A percentile compares a stretch with the other conserved stretches of the same genome.
phyloP scores from a whole-genome alignment of 2,329 filamentous ascomycete genomes.

The Chalaropsis ovoidea region DNA sequence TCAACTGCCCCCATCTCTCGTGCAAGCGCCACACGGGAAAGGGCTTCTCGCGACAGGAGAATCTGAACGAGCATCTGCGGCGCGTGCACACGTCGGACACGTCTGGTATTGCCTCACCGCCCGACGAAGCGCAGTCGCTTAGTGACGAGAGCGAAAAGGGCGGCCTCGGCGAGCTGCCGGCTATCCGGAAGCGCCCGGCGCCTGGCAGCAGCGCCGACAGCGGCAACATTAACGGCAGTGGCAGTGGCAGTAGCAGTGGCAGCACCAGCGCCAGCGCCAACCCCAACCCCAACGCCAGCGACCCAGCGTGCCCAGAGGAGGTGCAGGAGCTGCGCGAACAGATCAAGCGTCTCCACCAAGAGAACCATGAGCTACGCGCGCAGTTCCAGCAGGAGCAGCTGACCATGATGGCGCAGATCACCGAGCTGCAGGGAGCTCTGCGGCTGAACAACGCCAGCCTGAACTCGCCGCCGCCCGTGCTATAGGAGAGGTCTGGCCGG shows the following conservation, averaged over 20 bases:
- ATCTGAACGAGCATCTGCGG: slow-evolving; percentile 84
- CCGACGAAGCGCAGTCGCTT: slow-evolving; percentile 33
- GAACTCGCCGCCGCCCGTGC: slow-evolving; percentile 22
- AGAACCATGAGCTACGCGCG: slow-evolving; percentile 50
- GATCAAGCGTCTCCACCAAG: slow-evolving; percentile 54
- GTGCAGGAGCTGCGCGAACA: slow-evolving; percentile 52
- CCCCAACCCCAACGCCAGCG: background rate
- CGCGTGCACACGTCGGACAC: slow-evolving; percentile 75
- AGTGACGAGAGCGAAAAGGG: slow-evolving; percentile 40
- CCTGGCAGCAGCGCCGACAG: background rate
- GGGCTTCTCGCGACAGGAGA: slow-evolving; percentile 87
- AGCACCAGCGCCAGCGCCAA: too few relatives aligned
- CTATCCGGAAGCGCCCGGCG: slow-evolving; percentile 15
- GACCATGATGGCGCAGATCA: slow-evolving; percentile 42
- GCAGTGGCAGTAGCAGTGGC: too few relatives aligned
- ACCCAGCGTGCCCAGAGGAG: slow-evolving; percentile 33
- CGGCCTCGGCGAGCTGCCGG: slow-evolving; percentile 26
- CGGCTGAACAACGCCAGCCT: slow-evolving; percentile 28
- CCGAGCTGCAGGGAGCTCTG: slow-evolving; percentile 38
- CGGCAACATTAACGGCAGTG: background rate
- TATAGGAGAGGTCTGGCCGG: slow-evolving; percentile 1
- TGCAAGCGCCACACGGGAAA: slow-evolving; percentile 85
- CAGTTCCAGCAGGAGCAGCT: slow-evolving; percentile 42
- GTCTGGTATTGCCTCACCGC: slow-evolving; percentile 33
- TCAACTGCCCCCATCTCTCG: slow-evolving; percentile 74